Evolutionary conservation across 768 basidiomycete species (phyloP), one percentile per base, ranked within the genome.

Genomic region (Russula sp.): DNA sequence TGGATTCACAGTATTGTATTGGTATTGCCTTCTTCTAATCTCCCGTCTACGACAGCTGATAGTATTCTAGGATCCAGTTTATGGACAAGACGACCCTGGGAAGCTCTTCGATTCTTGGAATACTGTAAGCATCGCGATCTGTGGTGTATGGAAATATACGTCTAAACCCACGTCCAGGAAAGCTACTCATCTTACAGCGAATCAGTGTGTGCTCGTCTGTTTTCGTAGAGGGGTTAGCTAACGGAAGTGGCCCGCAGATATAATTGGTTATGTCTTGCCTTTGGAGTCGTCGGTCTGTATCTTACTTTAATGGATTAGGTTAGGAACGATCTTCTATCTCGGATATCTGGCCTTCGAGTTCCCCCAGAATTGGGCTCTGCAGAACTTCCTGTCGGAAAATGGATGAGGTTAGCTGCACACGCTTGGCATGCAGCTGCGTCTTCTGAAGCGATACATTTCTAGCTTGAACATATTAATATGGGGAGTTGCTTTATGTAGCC

Each of bases 11-110:
- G 86, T 77, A 30, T 79, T 86, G 40, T 87, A 85, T 67, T 84
- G 79, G 83, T 85, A 69, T 38, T 76, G 16, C 14, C 53, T 8
- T 16, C 16, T 28, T 26, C 42, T 10, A 22, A 14, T 40, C 20
- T 28, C 10, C 8, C 30, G 10, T 11, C 5, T 24, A 34, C 14
- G 51, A n/a, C 16, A n/a, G 40, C n/a, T 24, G 69, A 72, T 63
- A 11, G 68, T 63, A 64, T 61, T 63, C 84, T 36, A 69, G 88
- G 81, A 80, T 90, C n/a, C 87, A 89, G 71, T 89, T 85, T 64
- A 89, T 89, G 85, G 88, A 89, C 67, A 89, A 89, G 74, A 85
- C 84, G 0, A 90, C 88, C 0, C 76, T 89, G 4, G 87, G 86
- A 1, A 83, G 79, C 63, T 70, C 86, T 0, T 83, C 88, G 2